Percentiles rank a stretch among this genome's conserved stretches.
Evolutionary conservation across 768 basidiomycete genomes (phyloP).

Genomic region (Royoungia palumana): DNA sequence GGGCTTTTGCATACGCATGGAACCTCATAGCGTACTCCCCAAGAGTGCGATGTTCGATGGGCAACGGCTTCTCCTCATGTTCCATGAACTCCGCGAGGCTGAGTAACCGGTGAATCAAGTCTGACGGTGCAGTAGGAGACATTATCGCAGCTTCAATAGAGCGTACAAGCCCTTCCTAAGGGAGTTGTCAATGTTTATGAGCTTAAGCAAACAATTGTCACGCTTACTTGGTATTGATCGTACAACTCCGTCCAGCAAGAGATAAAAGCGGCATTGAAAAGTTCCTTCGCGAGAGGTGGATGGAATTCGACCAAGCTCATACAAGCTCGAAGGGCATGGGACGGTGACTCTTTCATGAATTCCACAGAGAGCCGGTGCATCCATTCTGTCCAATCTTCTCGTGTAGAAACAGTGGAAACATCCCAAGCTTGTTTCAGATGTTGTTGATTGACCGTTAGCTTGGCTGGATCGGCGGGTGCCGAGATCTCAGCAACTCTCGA

Average conservation of each 20-base stretch:
- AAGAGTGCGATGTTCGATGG: slow-evolving; percentile 88
- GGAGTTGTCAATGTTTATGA: slow-evolving; percentile 5
- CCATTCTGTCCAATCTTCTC: slow-evolving; percentile 95
- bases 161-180: slow-evolving; percentile 89
- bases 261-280: slow-evolving; percentile 97
- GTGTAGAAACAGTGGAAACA: slow-evolving; percentile 65
- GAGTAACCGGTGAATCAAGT: slow-evolving; percentile 85
- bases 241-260: slow-evolving; percentile 97
- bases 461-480: slow-evolving; percentile 82
- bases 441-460: slow-evolving; percentile 93
- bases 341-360: slow-evolving; percentile 97
- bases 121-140: slow-evolving; percentile 72
- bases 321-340: slow-evolving; percentile 95
- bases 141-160: slow-evolving; percentile 85
- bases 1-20: slow-evolving; percentile 93
- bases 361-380: slow-evolving; percentile 89
- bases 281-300: slow-evolving; percentile 84
- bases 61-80: slow-evolving; percentile 93
- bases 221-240: slow-evolving; percentile 86
- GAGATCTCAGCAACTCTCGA: slow-evolving; percentile 67
- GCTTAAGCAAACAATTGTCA: background rate
- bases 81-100: slow-evolving; percentile 99
- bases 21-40: slow-evolving; percentile 93
- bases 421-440: slow-evolving; percentile 98
- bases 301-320: slow-evolving; percentile 92